Base-by-base conservation (phyloP, 257 asterid species). In the Petrea volubilis region DNA sequence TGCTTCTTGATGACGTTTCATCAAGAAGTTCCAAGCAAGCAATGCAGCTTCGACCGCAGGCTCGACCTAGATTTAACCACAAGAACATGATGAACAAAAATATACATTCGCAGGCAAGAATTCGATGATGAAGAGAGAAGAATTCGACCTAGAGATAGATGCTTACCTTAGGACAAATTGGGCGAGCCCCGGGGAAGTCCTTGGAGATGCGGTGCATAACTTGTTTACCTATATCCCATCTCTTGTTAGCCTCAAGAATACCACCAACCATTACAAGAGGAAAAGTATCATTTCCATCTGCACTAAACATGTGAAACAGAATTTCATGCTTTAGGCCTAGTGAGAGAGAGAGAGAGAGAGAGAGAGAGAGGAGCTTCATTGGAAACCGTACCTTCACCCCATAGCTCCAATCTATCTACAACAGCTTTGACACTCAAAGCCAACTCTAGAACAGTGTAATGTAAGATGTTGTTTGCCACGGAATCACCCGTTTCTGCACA, bases 11-110 rank as follows among this genome's bases (percentile, higher is more conserved):
- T 74, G 85, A 28, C 79, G 84, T 73, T 79, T 80, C 82, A 80
- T 79, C 79, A 84, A 76, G 70, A 77, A 81, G 79, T 88, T 86
- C 95, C 91, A 88, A 50, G 91, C 97, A 71, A 90, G 91, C 85
- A 90, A 81, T 28, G 95, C 93, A 74, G 97, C 97, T 18, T 93
- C 96, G 27, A 90, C 86, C 15, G 96, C 96, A 12, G 95, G 96
- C 73, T 90, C 96, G 44, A 86, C 95, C 96, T 90, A 36, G 73
- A 75, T 68, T 49, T 33, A 31, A 21, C 43, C 33, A 75, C 11
- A 18, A n/a, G 43, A 66, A 18, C 2, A 7, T 38, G 9, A 38
- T 3, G 62, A 68, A 46, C 29, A 15, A 64, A 40, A 7, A 6
- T 57, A 10, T 68, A 61, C 44, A 60, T 1, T n/a, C 0, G 40